Percentiles rank a stretch among this genome's conserved stretches.
phyloP scores from a whole-genome alignment of 2,329 filamentous ascomycete genomes.

The Knoxdaviesia proteae region DNA sequence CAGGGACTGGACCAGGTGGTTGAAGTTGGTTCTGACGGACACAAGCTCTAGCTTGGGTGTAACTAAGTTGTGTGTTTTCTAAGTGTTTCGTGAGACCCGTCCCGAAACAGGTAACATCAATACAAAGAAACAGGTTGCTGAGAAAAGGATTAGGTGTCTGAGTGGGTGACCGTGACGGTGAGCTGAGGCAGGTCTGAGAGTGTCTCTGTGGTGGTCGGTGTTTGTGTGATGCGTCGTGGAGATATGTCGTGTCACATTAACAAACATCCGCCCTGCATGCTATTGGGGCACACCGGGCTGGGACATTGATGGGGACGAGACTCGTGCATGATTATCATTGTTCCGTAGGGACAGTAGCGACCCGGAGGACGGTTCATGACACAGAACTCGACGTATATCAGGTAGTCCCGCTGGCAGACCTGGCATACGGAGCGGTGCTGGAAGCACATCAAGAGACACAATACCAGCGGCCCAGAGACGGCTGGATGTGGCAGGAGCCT shows the following conservation, averaged over 20 bases:
- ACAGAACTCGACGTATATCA: slow-evolving; percentile 37
- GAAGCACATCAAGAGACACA: slow-evolving; percentile 32
- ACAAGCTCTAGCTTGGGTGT: slow-evolving; percentile 19
- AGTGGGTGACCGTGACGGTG: no score
- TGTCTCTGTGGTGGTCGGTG: no score
- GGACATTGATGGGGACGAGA: slow-evolving; percentile 34
- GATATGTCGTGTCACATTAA: slow-evolving; percentile 22
- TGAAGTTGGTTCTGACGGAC: slow-evolving; percentile 37
- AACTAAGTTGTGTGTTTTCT: slow-evolving; percentile 12
- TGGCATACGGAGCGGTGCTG: slow-evolving; percentile 35
- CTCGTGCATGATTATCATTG: slow-evolving; percentile 15
- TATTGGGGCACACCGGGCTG: slow-evolving; percentile 39
- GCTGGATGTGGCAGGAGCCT: no score
- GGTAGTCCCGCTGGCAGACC: slow-evolving; percentile 37
- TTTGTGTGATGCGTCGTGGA: neutral
- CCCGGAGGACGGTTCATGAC: slow-evolving; percentile 26
- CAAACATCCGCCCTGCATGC: slow-evolving; percentile 30
- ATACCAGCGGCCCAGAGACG: no score
- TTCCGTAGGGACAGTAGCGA: slow-evolving; percentile 24
- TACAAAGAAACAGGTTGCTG: neutral
- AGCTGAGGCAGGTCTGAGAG: no score
- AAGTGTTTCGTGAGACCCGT: neutral
- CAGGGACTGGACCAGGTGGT: slow-evolving; percentile 75
- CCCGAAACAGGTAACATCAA: neutral
- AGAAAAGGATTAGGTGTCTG: neutral